phyloP scores from a whole-genome alignment of 192 early-diverging fungal species.

The Gigaspora rosea region DNA sequence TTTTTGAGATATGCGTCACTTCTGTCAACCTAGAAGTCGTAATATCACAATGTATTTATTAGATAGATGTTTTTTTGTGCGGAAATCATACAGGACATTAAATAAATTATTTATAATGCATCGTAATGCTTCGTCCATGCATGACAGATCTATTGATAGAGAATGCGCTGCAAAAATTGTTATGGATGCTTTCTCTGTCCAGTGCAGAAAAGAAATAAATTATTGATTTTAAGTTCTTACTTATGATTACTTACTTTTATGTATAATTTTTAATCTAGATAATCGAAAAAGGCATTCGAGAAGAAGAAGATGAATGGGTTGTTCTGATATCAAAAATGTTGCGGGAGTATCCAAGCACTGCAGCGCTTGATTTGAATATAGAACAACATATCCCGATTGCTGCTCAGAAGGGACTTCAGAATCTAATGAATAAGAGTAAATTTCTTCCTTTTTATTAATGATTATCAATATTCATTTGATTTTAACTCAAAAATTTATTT shows the following conservation, averaged over 20 bases:
- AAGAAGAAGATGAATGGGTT: slow-evolving; percentile 30
- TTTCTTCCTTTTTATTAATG: neutral
- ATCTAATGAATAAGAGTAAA: slow-evolving; percentile 8
- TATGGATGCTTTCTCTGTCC: neutral
- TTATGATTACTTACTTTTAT: neutral
- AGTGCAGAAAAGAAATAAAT: no score
- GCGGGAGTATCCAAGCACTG: slow-evolving; percentile 6
- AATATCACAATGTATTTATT: no score
- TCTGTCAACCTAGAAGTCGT: no score
- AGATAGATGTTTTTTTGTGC: neutral
- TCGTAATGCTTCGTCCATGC: neutral
- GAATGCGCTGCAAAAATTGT: neutral
- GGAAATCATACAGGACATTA: neutral
- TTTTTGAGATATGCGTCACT: no score
- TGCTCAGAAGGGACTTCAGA: neutral
- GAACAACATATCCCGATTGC: slow-evolving; percentile 3
- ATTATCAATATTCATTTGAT: neutral
- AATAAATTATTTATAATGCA: neutral
- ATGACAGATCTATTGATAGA: neutral
- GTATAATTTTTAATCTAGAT: slow-evolving; percentile 6
- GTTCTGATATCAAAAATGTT: slow-evolving; percentile 28
- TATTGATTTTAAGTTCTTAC: neutral
- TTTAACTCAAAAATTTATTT: neutral
- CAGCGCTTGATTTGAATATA: slow-evolving; percentile 7
- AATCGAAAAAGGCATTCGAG: neutral